Base-by-base conservation (phyloP, 1,139 yeast genomes). In the Kodamaea fungicola region DNA sequence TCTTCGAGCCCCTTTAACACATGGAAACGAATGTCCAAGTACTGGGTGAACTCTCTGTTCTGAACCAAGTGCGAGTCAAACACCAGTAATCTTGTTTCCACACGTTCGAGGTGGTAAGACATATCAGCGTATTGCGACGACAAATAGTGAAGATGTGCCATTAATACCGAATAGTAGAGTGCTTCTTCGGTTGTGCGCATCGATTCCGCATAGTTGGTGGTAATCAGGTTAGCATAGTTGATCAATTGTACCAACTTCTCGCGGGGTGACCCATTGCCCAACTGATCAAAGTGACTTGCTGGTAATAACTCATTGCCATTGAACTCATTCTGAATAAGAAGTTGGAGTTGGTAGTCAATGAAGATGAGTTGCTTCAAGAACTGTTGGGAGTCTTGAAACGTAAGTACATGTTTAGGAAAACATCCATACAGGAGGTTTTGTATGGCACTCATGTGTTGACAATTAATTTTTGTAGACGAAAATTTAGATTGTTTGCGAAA, bases 271-370 rank as follows among this genome's bases (percentile, higher is more conserved):
- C 32, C 38, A 26, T 44, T 45, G 8, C 54, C 57, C 22, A 42
- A 46, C 21, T 34, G 38, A 19, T 49, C 50, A 30, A 51, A 50
- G 22, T 50, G 40, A 7, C 32, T 33, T 3, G 55, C 50, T 0
- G 59, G 54, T n/a, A 55, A 45, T 23, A 64, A 48, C 34, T 59
- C 66, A 12, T 52, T 48, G 6, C 62, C 63, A 9, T 48, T 50
- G 37, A 62, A 60, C 39, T 64, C 68, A 37, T 60, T 59, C 40
- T 58, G 63, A 31, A 68, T 52, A 9, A 65, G 45, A 8, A 59
- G 44, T 42, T 65, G 72, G 34, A 69, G 53, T 47, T 68, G 68
- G 47, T 65, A 65, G 46, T 71, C 76, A 29, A 67, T 50, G 42
- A 62, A 68, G 8, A 64, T 53, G 29, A 66, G 50, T 41, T 64